Base-by-base conservation (phyloP, 192 early-diverging fungal species). In the Coemansia sp. region DNA sequence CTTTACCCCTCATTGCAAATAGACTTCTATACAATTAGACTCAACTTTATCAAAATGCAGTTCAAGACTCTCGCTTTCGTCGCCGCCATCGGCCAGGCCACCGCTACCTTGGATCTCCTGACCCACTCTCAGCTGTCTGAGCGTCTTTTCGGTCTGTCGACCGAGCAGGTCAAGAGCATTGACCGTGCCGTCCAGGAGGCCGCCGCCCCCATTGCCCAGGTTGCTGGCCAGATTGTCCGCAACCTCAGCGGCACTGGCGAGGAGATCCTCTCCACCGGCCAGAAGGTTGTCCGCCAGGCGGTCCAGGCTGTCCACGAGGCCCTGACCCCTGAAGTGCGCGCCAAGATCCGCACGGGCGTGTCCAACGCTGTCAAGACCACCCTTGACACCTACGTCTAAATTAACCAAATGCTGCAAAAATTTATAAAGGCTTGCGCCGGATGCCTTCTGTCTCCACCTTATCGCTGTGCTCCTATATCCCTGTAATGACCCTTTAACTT, bases 361-460 rank as follows among this genome's bases (percentile, higher is more conserved):
- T 71, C 74, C 68, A 81, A 81, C 72, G 78, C 66, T 40, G 78
- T 75, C 78, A 81, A 81, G 78, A 81, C 78, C 64, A 81, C 78
- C 68, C 60, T 75, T 53, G 78, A 81, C 78, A 71, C 54, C 72
- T 68, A 71, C 64, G 62, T 75, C 69, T 81, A 75, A 69, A 40
- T 14, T 15, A n/a, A 44, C 15, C n/a, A 44, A 34, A 34, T 44
- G 15, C 40, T 44, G 40, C 40, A 44, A 44, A 44, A 44, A 8
- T 8, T 14, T 15, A 4, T 44, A n/a, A 44, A 44, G 40, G 40
- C 14, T 44, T n/a, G 15, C 40, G 31, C 31, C 31, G 31, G 31
- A 34, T 34, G 31, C 31, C 31, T 34, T 34, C 31, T 34, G 31
- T 34, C 31, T 34, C 31, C 6, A 34, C 31, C 6, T 34, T 34